Conservation (phyloP, 208 protist species). For the Naegleria lovaniensis region DNA sequence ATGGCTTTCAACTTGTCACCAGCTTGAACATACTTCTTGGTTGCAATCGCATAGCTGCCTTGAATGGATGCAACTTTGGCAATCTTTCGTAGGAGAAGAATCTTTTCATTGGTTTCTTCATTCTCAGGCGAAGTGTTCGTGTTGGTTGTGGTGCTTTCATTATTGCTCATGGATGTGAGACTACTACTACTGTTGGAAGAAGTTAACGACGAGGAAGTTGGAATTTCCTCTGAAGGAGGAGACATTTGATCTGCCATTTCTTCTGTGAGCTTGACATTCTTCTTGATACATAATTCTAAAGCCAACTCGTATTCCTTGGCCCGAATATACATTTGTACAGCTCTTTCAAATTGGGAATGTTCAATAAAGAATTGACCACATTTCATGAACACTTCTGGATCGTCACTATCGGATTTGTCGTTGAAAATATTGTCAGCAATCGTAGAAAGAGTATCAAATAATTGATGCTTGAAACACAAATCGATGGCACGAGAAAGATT, state of each 20-base stretch:
- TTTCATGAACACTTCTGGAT: slow-evolving; percentile 75
- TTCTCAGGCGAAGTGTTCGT: slow-evolving; percentile 7
- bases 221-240: slow-evolving; percentile 18
- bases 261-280: slow-evolving; percentile 72
- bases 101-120: slow-evolving; percentile 48
- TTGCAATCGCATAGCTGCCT: slow-evolving; percentile 76
- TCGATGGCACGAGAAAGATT: slow-evolving; percentile 77
- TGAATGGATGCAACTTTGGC: slow-evolving; percentile 75
- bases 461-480: slow-evolving; percentile 73
- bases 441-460: slow-evolving; percentile 80
- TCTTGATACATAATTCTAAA: slow-evolving; percentile 66
- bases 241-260: slow-evolving; percentile 78
- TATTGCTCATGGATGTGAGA: slow-evolving; percentile 27
- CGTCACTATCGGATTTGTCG: slow-evolving; percentile 42
- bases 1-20: slow-evolving; percentile 90
- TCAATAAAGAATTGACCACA: slow-evolving; percentile 81
- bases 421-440: slow-evolving; percentile 72
- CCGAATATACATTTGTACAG: slow-evolving; percentile 83
- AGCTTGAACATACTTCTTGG: slow-evolving; percentile 84
- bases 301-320: slow-evolving; percentile 73
- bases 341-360: slow-evolving; percentile 70
- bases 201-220: neutral
- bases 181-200: neutral
- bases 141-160: neutral
- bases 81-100: slow-evolving; percentile 55